Evolutionary conservation across 2,329 filamentous ascomycete species (phyloP), one percentile per base, ranked within the genome.

Genomic region (Claviceps arundinis): DNA sequence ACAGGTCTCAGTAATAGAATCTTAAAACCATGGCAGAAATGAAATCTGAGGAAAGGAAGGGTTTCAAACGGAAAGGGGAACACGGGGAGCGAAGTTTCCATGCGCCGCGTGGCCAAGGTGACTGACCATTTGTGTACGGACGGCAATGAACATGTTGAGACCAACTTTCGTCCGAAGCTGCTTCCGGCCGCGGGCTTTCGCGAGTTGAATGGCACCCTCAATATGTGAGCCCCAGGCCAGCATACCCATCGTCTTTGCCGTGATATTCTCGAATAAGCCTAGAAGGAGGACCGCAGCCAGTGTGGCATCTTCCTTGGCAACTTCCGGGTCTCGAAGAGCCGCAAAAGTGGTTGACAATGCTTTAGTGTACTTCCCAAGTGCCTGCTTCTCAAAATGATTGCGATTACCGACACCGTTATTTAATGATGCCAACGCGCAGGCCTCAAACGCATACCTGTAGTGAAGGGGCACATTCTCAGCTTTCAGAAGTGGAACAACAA

Each of bases 211-310:
- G n/a, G 80, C 80, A 3, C 79, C 80, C 54, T 82, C 76, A n/a
- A 78, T 74, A 58, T 84, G 80, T 9, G 78, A 79, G 4, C 77
- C 78, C 80, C 80, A 84, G 1, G 78, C 77, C 52, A 75, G 66
- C 60, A 75, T 74, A 37, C 73, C 76, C 48, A 77, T 65, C 50
- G 76, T 72, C 53, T 73, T 75, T 13, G 76, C 74, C 0, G 74
- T 74, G 45, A 82, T 80, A 52, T 73, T 78, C 65, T 84, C 81
- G 55, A 80, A 84, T 22, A 82, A 66, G 0, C 79, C 77, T 26
- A 84, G 61, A 53, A 84, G 65, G 37, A 84, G 64, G 16, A 84
- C 78, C 0, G 80, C 72, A 2, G 77, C 80, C 13, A 84, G 59
- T 0, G 80, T 82, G 13, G 71, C 70, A 59, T 84, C 81, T n/a